A percentile compares a stretch with the other conserved stretches of the same genome.
These are phyloP conservation scores for Fusarium sp. DNA, from an alignment of 2,329 filamentous ascomycete genomes.

Conservation along the genomic window DNA sequence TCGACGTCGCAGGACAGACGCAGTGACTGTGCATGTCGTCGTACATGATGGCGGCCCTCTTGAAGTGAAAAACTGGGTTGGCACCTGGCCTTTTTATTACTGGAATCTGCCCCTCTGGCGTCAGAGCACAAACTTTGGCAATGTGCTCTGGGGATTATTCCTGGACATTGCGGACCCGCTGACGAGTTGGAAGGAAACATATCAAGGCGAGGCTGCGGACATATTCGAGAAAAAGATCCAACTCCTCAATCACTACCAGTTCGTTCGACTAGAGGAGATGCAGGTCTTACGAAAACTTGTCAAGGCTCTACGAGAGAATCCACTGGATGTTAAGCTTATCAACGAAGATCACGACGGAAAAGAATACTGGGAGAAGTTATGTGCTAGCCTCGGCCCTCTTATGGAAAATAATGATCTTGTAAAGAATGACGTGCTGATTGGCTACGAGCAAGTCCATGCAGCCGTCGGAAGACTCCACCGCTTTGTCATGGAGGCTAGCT, in stretches of 20 bases:
- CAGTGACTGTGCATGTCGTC: too few species aligned
- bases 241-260: neutral
- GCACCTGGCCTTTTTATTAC: too few species aligned
- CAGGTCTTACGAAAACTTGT: neutral
- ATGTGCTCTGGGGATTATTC: neutral
- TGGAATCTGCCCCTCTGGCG: neutral
- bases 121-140: neutral
- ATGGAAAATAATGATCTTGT: neutral
- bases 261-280: too few species aligned
- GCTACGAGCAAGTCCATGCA: too few species aligned
- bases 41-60: too few species aligned
- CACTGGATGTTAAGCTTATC: neutral
- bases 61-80: too few species aligned
- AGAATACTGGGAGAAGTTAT: neutral
- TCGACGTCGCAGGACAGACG: neutral
- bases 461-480: neutral
- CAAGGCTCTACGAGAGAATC: rapidly evolving
- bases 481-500: neutral
- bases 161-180: neutral
- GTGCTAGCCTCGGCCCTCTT: rapidly evolving
- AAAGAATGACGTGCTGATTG: neutral
- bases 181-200: neutral
- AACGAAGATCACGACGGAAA: neutral
- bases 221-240: neutral
- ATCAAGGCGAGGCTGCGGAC: neutral